These are phyloP conservation scores for Colletotrichum simmondsii DNA, from an alignment of 2,329 filamentous ascomycete genomes.

Conservation along the genomic window DNA sequence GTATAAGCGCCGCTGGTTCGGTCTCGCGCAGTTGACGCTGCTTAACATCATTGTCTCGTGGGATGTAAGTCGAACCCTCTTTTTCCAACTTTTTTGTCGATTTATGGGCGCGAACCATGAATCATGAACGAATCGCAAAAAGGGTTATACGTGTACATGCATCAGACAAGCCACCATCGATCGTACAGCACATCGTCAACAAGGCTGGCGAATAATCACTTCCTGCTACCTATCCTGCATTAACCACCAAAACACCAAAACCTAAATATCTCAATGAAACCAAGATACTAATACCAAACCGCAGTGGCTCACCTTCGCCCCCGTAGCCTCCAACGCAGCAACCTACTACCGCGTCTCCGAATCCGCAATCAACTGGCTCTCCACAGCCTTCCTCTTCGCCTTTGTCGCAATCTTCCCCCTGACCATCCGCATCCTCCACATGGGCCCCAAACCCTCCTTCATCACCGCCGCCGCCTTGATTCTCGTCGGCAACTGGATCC, in stretches of 20 bases:
- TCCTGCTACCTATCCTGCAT: not conserved
- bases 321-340: constrained; percentile 80
- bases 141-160: not conserved
- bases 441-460: constrained; percentile 82
- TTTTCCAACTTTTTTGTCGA: not conserved
- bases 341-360: constrained; percentile 81
- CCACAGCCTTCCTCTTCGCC: constrained; percentile 86
- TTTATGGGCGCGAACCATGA: not conserved
- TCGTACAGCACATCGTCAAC: not conserved
- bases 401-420: constrained; percentile 80
- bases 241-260: not conserved
- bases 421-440: constrained; percentile 82
- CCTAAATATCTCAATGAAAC: not conserved
- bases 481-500: constrained; percentile 89
- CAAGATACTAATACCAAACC: not conserved
- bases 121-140: not conserved
- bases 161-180: not conserved
- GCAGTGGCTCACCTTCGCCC: constrained; percentile 92
- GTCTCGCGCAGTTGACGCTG: constrained; percentile 83
- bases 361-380: constrained; percentile 90
- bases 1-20: constrained; percentile 92
- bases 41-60: constrained; percentile 94
- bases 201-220: constrained; percentile 9
- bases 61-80: constrained; percentile 76
- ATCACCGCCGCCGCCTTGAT: constrained; percentile 78